Base-by-base conservation (phyloP, 768 basidiomycete genomes). In the Auriscalpium microsporum region DNA sequence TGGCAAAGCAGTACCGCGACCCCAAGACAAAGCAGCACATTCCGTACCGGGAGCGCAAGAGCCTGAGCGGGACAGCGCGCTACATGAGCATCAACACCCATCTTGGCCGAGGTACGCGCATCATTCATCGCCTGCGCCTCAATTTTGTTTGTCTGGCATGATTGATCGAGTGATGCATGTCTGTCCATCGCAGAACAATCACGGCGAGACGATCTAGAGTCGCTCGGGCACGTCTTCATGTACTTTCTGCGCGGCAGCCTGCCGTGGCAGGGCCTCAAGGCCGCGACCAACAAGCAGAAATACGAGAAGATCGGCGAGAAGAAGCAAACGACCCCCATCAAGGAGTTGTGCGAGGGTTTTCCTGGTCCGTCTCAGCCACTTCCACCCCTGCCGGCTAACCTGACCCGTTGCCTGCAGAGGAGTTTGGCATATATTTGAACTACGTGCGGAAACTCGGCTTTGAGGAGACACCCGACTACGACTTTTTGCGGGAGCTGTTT, bases 1-100 rank as follows among this genome's bases (percentile, higher is more conserved):
- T 99, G 96, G 96, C 96, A 28, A 98, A 98, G 72, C 95, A 98
- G 71, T 99, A 97, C 67, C 87, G 96, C 53, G 96, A 99, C 71
- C 96, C 96, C 10, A 98, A 95, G 76, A 94, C 94, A 58, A 96
- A 96, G 72, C 95, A 98, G 70, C 96, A 99, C 71, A 99, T 99
- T 58, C 96, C 96, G 52, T 99, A 99, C 72, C 83, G 96, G 58
- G 96, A 99, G 75, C 82, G 95, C 64, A 99, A 99, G 79, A 93
- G 90, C 69, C 75, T 99, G 53, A 91, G 88, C 64, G 96, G 96
- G 14, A 99, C 96, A 14, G 96, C 96, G 38, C 86, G 96, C 48
- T 99, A 99, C 77, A 99, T 99, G 96, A 93, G 90, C 69, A 98
- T 99, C 71, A 99, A 99, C 71, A 99, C 96, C 52, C 96, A 99